Evolutionary conservation across 495 filamentous ascomycete genomes (phyloP), one percentile per base, ranked within the genome.

Genomic region (Aeminium ludgeri): DNA sequence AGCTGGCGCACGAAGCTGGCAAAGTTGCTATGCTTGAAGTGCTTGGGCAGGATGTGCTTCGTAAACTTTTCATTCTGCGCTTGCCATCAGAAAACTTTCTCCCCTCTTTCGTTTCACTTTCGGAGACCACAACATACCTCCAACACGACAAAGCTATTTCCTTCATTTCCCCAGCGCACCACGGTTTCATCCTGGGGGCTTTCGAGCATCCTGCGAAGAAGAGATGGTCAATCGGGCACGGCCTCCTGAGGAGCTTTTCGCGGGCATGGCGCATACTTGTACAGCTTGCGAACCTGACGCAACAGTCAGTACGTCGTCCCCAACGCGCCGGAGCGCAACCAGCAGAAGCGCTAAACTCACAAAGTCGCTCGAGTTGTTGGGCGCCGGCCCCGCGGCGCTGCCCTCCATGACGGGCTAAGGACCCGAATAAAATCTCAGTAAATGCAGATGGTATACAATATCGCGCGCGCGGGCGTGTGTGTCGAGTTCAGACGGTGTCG

Each of bases 1-100:
- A 99, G 65, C 59, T 99, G 89, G 51, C 89, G 81, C 32, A 99
- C 89, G 51, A 99, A 99, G 64, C 85, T 93, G 31, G 91, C 89
- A 59, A 99, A 96, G 58, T 99, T 99, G 73, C 84, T 92, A 61
- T 96, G 43, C 64, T 96, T 99, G 69, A 96, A 96, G 57, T 99
- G 89, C 56, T 94, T 94, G 0, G 89, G 91, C 15, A 97, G 70
- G 50, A 99, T 95, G 36, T 79, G 78, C 59, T 94, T 96, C 34
- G 89, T 96, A 55, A 99, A 99, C 59, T 91, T 89, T 55, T 96
- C 91, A 59, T 89, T 93, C 89, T 95, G 57, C 30, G 11, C 23
- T 6, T 33, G n/a, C n/a, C n/a, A n/a, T n/a, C n/a, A n/a, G 11
- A 15, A 27, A 12, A n/a, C n/a, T 15, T 37, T 20, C 37, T 19